These are phyloP conservation scores for Sugiyamaella smithiae DNA, from an alignment of 805 yeast genomes.

Conservation along the genomic window DNA sequence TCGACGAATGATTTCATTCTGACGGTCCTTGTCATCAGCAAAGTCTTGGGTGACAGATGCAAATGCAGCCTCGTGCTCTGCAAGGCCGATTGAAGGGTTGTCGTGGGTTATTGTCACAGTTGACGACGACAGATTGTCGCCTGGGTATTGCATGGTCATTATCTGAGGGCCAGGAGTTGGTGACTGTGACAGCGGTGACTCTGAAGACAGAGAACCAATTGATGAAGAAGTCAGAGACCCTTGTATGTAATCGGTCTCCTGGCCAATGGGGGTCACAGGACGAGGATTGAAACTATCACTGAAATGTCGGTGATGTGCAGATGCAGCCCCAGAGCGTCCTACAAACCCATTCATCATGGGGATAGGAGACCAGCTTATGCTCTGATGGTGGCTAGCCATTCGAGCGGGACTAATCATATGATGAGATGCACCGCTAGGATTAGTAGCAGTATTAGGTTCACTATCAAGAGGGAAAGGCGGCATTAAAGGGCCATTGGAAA, in stretches of 20 bases:
- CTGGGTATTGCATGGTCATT: neutral
- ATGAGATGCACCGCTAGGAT: neutral
- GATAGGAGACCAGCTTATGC: neutral
- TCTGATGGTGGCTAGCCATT: neutral
- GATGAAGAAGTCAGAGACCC: constrained; percentile 1
- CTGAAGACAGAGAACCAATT: neutral
- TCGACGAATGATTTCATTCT: constrained; percentile 1
- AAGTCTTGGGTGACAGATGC: too few species aligned
- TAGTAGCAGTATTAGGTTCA: neutral
- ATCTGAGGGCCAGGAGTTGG: neutral
- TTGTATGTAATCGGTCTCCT: neutral
- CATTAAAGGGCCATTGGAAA: neutral
- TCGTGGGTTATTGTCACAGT: neutral
- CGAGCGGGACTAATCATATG: too few species aligned
- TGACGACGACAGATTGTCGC: neutral
- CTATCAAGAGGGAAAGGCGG: constrained; percentile 1
- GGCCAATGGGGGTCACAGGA: constrained; percentile 2
- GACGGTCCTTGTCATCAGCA: neutral
- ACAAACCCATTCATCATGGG: neutral
- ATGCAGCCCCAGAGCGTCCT: neutral
- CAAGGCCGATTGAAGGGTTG: neutral
- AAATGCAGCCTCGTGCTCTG: neutral
- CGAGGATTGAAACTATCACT: neutral
- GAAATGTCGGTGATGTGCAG: neutral
- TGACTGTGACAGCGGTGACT: neutral